phyloP scores from a whole-genome alignment of 306 rosid species.

The Vicia sativa region DNA sequence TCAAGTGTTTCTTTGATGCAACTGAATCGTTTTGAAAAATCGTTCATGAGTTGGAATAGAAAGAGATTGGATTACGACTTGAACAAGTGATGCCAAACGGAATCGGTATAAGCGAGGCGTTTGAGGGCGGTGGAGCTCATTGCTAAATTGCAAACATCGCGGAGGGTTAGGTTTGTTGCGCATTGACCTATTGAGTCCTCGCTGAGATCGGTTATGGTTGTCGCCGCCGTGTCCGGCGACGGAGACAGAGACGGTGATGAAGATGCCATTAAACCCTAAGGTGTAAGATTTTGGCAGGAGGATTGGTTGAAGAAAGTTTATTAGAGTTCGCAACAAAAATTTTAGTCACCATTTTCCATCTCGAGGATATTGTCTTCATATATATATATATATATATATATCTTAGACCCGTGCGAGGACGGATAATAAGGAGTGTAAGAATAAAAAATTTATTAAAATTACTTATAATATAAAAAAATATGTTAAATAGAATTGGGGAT shows the following conservation, averaged over 20 bases:
- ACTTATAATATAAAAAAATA: too few relatives aligned
- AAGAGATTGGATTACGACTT: conserved; percentile 40
- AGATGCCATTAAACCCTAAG: conserved; percentile 46
- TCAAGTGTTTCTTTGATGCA: background rate
- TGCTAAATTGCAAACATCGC: conserved; percentile 69
- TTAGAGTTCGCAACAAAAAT: too few relatives aligned
- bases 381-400: too few relatives aligned
- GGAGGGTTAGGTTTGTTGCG: conserved; percentile 51
- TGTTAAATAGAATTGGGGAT: too few relatives aligned
- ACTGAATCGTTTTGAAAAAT: background rate
- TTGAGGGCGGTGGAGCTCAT: conserved; percentile 66
- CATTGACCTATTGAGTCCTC: conserved; percentile 66
- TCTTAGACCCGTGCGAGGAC: too few relatives aligned
- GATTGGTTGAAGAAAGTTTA: background rate
- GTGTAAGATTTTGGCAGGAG: background rate
- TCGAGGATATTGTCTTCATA: too few relatives aligned
- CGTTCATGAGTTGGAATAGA: background rate
- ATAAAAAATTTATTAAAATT: too few relatives aligned
- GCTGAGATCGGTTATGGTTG: conserved; percentile 54
- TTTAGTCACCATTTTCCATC: too few relatives aligned
- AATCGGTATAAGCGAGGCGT: conserved; percentile 68
- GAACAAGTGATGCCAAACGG: conserved; percentile 68
- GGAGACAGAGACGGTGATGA: background rate
- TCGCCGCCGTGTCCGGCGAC: conserved; percentile 11
- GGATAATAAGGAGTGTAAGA: too few relatives aligned